A percentile compares a stretch with the other conserved stretches of the same genome.
Conservation (phyloP, 495 filamentous ascomycete genomes). For the Hypoxylon subgilvum region DNA sequence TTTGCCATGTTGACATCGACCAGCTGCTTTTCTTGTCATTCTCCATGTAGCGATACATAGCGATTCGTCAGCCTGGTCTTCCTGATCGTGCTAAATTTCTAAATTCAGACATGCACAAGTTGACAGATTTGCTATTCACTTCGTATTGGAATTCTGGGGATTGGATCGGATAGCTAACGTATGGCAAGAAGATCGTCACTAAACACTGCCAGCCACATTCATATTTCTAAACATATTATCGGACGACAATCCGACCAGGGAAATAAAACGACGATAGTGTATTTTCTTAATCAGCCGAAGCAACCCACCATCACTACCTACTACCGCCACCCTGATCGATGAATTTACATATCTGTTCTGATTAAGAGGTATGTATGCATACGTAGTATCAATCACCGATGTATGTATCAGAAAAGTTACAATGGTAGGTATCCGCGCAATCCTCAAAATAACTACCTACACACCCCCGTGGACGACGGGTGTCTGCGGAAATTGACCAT, state of each 20-base stretch:
- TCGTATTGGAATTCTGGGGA: slow-evolving; percentile 30
- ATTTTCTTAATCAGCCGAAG: slow-evolving; percentile 25
- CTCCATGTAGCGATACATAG: neutral
- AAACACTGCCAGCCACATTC: slow-evolving; percentile 25
- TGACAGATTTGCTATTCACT: too few species aligned
- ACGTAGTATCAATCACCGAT: neutral
- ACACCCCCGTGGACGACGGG: neutral
- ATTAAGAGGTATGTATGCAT: slow-evolving; percentile 4
- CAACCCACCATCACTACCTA: slow-evolving; percentile 17
- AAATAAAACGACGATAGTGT: slow-evolving; percentile 27
- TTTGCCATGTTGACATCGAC: slow-evolving; percentile 24
- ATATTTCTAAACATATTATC: slow-evolving; percentile 26
- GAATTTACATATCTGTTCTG: slow-evolving; percentile 13
- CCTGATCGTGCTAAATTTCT: slow-evolving; percentile 26
- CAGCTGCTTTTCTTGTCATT: too few species aligned
- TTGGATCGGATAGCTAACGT: slow-evolving; percentile 19
- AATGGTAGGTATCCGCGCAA: slow-evolving; percentile 13
- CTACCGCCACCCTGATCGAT: neutral
- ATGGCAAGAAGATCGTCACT: slow-evolving; percentile 37
- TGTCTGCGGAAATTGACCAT: neutral
- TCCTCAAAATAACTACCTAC: neutral
- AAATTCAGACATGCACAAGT: too few species aligned
- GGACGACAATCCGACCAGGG: slow-evolving; percentile 15
- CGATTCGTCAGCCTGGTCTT: slow-evolving; percentile 26
- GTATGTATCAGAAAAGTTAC: slow-evolving; percentile 17